Conservation (phyloP, 495 filamentous ascomycete species). For the Sabuloglossum arenarium region DNA sequence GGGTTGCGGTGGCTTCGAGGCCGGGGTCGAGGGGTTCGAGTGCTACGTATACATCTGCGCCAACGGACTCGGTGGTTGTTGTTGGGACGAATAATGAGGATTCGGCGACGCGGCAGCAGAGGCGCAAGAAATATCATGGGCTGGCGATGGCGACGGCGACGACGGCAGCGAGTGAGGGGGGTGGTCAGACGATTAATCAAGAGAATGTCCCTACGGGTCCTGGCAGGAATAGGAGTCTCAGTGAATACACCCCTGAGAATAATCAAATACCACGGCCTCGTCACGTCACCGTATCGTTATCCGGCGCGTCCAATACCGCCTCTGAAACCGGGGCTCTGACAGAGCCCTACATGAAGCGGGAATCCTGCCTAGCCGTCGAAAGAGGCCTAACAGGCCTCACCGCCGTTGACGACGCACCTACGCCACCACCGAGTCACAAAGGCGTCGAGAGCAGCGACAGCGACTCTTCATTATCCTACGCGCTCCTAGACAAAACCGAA, state of each 20-base stretch:
- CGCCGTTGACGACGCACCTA: slow-evolving; percentile 40
- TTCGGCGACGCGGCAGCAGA: slow-evolving; percentile 8
- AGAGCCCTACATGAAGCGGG: slow-evolving; percentile 39
- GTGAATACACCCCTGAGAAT: slow-evolving; percentile 63
- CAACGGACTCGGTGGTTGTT: slow-evolving; percentile 21
- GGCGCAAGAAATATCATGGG: slow-evolving; percentile 29
- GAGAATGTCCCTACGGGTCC: too few species aligned
- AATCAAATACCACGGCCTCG: slow-evolving; percentile 41
- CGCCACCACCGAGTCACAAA: slow-evolving; percentile 44
- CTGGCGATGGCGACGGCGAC: slow-evolving; percentile 10
- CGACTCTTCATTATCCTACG: slow-evolving; percentile 13
- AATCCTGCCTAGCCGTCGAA: slow-evolving; percentile 57
- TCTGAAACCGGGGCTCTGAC: slow-evolving; percentile 18
- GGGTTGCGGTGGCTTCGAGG: slow-evolving; percentile 18
- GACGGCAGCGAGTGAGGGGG: slow-evolving; percentile 11
- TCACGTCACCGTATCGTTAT: slow-evolving; percentile 48
- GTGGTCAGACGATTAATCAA: slow-evolving; percentile 24
- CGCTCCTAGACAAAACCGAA: slow-evolving; percentile 10
- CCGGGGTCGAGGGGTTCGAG: slow-evolving; percentile 18
- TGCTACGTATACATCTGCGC: slow-evolving; percentile 20
- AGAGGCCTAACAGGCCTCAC: slow-evolving; percentile 37
- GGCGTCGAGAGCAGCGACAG: slow-evolving; percentile 27
- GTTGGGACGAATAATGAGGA: slow-evolving; percentile 28
- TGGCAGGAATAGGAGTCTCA: slow-evolving; percentile 57
- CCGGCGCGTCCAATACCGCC: slow-evolving; percentile 9